phyloP scores from a whole-genome alignment of 129 eudicot species.

The Sambucus nigra region DNA sequence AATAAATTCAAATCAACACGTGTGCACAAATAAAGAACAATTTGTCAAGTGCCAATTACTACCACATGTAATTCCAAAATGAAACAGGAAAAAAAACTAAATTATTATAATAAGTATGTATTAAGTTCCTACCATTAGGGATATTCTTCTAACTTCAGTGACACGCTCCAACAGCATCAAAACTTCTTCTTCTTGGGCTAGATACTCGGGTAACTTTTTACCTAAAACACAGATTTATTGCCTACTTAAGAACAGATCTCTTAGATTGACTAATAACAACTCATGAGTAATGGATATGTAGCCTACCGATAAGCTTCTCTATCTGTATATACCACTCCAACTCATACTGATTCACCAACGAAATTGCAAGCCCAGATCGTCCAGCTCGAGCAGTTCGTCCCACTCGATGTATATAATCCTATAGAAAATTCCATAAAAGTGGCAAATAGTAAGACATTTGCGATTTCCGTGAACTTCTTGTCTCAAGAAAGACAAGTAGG shows the following conservation, averaged over 20 bases:
- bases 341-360: constrained; percentile 90
- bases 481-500: neutral
- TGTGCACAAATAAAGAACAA: neutral
- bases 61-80: neutral
- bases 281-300: neutral
- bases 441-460: neutral
- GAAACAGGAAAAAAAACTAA: neutral
- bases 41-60: too few relatives aligned
- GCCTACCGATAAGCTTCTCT: constrained; percentile 74
- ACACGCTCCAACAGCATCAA: constrained; percentile 54
- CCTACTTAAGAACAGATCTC: neutral
- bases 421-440: constrained; percentile 11
- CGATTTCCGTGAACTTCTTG: neutral
- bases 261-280: neutral
- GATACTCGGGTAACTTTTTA: constrained; percentile 54
- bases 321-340: constrained; percentile 85
- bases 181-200: constrained; percentile 72
- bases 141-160: constrained; percentile 61
- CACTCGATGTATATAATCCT: constrained; percentile 95
- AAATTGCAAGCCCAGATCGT: constrained; percentile 82
- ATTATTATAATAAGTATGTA: neutral
- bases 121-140: constrained; percentile 37
- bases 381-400: constrained; percentile 99
- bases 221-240: constrained; percentile 28
- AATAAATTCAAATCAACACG: neutral